phyloP scores from a whole-genome alignment of 805 yeast species.

The Metschnikowia peoriensis region DNA sequence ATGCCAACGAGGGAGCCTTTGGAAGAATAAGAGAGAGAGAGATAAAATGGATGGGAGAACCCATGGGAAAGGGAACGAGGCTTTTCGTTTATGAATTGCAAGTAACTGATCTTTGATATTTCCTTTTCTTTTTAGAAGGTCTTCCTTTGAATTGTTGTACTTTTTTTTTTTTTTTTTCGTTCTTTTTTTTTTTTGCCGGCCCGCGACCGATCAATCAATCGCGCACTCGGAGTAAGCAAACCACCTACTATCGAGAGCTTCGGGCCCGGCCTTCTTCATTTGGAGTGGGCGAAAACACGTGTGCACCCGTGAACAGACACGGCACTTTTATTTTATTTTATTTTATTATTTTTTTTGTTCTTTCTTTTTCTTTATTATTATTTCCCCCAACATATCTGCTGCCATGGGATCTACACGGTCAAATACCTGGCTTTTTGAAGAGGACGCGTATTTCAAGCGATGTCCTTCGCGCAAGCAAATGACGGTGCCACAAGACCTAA shows the following conservation, averaged over 20 bases:
- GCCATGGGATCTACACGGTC: neutral
- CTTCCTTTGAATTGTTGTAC: no score
- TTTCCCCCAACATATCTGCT: neutral
- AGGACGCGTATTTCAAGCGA: constrained; percentile 28
- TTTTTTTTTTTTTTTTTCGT: neutral
- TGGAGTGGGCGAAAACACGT: neutral
- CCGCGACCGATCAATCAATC: neutral
- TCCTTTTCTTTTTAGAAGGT: no score
- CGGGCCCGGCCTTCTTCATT: neutral
- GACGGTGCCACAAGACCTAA: constrained; percentile 38
- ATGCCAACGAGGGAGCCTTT: no score
- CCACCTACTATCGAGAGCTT: neutral
- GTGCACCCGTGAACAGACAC: no score
- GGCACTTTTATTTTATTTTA: no score
- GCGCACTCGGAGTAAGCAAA: neutral
- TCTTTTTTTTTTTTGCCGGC: neutral
- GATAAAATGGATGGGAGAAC: no score
- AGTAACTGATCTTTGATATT: no score
- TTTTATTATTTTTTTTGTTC: no score
- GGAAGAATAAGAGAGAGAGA: no score
- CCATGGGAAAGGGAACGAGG: no score
- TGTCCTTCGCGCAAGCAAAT: constrained; percentile 35
- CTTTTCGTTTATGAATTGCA: no score
- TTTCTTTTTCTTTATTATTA: neutral
- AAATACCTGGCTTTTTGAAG: constrained; percentile 40